Evolutionary conservation across 2,329 filamentous ascomycete genomes (phyloP).

Genomic region (Trichothecium sympodiale): DNA sequence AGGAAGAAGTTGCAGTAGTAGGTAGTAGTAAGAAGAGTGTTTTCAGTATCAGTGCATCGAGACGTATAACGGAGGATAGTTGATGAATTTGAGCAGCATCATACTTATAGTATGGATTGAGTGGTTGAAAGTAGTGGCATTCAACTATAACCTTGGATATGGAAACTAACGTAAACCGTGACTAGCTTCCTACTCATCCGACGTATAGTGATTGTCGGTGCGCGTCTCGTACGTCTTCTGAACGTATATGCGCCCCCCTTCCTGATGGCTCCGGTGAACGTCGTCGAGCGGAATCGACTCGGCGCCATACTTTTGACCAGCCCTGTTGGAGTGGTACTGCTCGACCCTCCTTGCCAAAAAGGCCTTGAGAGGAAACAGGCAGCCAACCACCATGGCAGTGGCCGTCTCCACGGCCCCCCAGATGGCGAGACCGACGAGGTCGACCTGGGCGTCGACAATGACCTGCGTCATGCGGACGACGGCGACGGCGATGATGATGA

Average conservation of each 20-base stretch:
- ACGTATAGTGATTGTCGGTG: conserved; percentile 1
- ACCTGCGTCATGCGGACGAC: conserved; percentile 12
- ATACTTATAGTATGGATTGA: too few species aligned
- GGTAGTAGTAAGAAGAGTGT: too few species aligned
- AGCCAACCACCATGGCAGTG: conserved; percentile 11
- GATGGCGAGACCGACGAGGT: conserved; percentile 13
- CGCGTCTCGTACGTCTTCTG: conserved; percentile 7
- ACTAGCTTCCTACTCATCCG: not conserved
- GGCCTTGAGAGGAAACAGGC: conserved; percentile 10
- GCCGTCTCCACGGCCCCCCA: conserved; percentile 16
- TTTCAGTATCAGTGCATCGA: too few species aligned
- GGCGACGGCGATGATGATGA: conserved; percentile 11
- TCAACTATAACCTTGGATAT: too few species aligned
- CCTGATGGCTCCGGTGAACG: conserved; percentile 7
- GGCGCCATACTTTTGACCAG: conserved; percentile 1
- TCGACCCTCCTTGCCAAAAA: conserved; percentile 7
- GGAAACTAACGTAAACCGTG: too few species aligned
- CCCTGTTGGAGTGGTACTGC: conserved; percentile 6
- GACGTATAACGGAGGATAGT: too few species aligned
- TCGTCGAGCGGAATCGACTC: conserved; percentile 9
- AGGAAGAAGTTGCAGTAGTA: too few species aligned
- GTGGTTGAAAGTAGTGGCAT: too few species aligned
- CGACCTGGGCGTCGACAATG: conserved; percentile 7
- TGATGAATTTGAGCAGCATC: too few species aligned
- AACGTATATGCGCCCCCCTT: conserved; percentile 9